phyloP scores from a whole-genome alignment of 2,329 filamentous ascomycete species.

The Venturia effusa region DNA sequence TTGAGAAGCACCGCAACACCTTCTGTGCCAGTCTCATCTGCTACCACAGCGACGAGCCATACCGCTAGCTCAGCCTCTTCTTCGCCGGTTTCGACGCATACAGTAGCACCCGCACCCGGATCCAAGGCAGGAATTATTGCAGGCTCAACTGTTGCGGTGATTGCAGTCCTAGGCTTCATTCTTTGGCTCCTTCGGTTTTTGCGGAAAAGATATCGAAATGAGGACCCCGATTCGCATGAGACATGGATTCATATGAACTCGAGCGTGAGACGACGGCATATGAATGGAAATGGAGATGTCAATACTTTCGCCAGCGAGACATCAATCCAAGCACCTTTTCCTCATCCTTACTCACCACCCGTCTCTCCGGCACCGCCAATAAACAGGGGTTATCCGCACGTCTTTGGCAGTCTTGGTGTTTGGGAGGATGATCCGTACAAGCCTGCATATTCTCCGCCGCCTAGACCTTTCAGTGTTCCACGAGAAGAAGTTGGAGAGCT shows the following conservation, averaged over 20 bases:
- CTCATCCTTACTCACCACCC: neutral
- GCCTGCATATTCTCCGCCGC: neutral
- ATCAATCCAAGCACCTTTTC: neutral
- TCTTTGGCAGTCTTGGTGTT: neutral
- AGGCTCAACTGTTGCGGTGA: neutral
- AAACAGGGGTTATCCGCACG: neutral
- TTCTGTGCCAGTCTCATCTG: neutral
- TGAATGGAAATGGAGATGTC: neutral
- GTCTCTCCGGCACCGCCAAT: neutral
- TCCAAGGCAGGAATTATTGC: neutral
- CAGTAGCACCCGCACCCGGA: neutral
- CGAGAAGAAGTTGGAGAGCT: neutral
- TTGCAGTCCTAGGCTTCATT: neutral
- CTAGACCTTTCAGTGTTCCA: neutral
- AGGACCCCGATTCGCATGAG: neutral
- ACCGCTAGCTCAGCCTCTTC: neutral
- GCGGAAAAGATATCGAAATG: neutral
- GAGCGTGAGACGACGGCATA: neutral
- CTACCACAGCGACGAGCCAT: neutral
- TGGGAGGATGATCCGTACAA: neutral
- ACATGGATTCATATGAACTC: neutral
- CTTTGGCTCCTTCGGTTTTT: neutral
- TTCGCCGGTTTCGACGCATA: neutral
- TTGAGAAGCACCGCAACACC: neutral
- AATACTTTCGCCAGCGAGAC: neutral